Evolutionary conservation across 805 yeast genomes (phyloP).

Genomic region (Metschnikowia borealis): DNA sequence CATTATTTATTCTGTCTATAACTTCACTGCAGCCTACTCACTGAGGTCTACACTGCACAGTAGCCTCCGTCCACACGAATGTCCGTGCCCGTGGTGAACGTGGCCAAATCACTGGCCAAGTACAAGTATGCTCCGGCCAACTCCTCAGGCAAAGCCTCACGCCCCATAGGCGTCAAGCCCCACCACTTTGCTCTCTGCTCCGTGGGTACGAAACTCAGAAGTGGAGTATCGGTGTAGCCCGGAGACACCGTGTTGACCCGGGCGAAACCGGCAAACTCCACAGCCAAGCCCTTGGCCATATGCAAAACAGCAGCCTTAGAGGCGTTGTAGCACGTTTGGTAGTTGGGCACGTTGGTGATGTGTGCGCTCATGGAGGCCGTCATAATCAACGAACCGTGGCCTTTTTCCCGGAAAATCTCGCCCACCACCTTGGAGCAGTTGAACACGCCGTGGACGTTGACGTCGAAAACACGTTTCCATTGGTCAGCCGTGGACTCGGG

Average conservation of each 20-base stretch:
- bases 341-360: slow-evolving; percentile 81
- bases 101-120: slow-evolving; percentile 22
- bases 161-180: slow-evolving; percentile 22
- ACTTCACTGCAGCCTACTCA: too few species aligned
- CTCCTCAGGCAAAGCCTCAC: slow-evolving; percentile 22
- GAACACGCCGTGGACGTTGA: slow-evolving; percentile 29
- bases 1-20: too few species aligned
- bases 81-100: slow-evolving; percentile 21
- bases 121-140: slow-evolving; percentile 22
- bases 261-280: slow-evolving; percentile 21
- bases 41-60: too few species aligned
- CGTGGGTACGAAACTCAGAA: slow-evolving; percentile 20
- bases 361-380: slow-evolving; percentile 91
- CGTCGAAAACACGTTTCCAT: slow-evolving; percentile 70
- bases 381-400: slow-evolving; percentile 71
- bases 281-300: slow-evolving; percentile 22
- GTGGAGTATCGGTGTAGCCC: slow-evolving; percentile 20
- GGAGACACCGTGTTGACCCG: slow-evolving; percentile 22
- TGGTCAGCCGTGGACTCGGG: slow-evolving; percentile 46
- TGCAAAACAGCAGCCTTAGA: slow-evolving; percentile 22
- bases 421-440: slow-evolving; percentile 71
- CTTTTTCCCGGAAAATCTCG: slow-evolving; percentile 64
- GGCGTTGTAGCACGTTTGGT: slow-evolving; percentile 55
- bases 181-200: slow-evolving; percentile 21
- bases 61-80: slow-evolving; percentile 23